Evolutionary conservation across 306 rosid genomes (phyloP), one percentile per base, ranked within the genome.

Genomic region (Castanea mollissima): DNA sequence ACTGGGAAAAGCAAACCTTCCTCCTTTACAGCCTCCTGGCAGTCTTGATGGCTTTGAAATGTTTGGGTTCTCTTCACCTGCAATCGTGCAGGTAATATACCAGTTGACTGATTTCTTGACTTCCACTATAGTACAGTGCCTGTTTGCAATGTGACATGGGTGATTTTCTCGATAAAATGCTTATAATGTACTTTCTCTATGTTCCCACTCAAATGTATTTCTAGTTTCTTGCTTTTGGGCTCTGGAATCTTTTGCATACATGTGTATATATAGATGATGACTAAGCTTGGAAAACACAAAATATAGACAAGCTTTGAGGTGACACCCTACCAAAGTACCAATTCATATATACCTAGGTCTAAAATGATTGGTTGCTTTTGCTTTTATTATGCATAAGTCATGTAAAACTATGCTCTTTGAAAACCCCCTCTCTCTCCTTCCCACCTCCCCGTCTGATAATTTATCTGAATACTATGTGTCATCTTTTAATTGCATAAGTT

Each of bases 21-120:
- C 96, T 87, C 99, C 99, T 81, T 80, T 96, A 80, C 98, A 93
- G 90, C 99, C 99, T 82, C 98, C 98, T 29, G 97, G 97, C 76
- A 96, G 98, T 86, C 92, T 96, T 63, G 99, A 96, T 85, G 99
- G 98, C 44, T 91, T 91, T 81, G 99, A 93, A 83, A 93, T 96
- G 99, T 96, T 96, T 71, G 99, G 99, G 74, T 93, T 96, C 86
- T 90, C 99, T 75, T 91, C 99, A 63, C 99, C 98, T 58, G 91
- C 90, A 71, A 91, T 96, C 46, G 97, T 93, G 85, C 98, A 96
- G 97, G 99, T 96, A 91, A 85, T 80, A 85, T 76, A 62, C 73
- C 63, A 12, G 32, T 55, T 70, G 35, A 63, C 59, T 71, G 16
- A 21, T 64, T 67, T 59, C 51, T 38, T 65, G 29, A 60, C 67